phyloP scores from a whole-genome alignment of 768 basidiomycete genomes.

The Boletus sensibilis region DNA sequence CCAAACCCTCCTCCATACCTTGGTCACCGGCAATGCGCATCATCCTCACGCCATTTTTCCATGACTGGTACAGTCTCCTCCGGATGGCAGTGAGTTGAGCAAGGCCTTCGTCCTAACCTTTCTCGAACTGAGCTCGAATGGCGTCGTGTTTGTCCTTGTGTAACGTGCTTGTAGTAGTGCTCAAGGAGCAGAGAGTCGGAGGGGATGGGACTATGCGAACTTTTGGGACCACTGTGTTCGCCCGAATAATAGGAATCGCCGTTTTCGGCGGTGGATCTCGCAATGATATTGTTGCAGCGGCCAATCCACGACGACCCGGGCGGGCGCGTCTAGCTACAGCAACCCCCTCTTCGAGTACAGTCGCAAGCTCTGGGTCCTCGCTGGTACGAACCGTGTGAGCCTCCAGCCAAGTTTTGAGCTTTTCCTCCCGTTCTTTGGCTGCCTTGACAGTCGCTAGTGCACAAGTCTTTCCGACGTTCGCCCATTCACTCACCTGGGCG shows the following conservation, averaged over 20 bases:
- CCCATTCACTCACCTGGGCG: constrained; percentile 54
- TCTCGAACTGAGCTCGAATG: constrained; percentile 52
- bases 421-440: constrained; percentile 67
- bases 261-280: constrained; percentile 32
- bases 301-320: constrained; percentile 60
- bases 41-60: constrained; percentile 44
- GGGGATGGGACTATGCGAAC: constrained; percentile 58
- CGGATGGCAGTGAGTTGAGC: constrained; percentile 50
- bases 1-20: constrained; percentile 32
- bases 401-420: constrained; percentile 52
- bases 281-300: constrained; percentile 63
- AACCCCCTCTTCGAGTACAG: background rate
- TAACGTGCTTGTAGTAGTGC: constrained; percentile 37
- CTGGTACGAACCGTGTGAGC: constrained; percentile 14
- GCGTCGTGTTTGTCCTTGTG: constrained; percentile 36
- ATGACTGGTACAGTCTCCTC: constrained; percentile 44
- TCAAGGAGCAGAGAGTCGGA: constrained; percentile 49
- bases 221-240: constrained; percentile 30
- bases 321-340: constrained; percentile 24
- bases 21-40: constrained; percentile 39
- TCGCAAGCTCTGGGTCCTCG: background rate
- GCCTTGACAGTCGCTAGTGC: constrained; percentile 60
- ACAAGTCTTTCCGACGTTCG: constrained; percentile 56
- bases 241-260: constrained; percentile 8
- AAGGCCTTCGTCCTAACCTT: constrained; percentile 64